A percentile compares a stretch with the other conserved stretches of the same genome.
These are phyloP conservation scores for Buddleja alternifolia DNA, from an alignment of 257 asterid genomes.

Conservation along the genomic window DNA sequence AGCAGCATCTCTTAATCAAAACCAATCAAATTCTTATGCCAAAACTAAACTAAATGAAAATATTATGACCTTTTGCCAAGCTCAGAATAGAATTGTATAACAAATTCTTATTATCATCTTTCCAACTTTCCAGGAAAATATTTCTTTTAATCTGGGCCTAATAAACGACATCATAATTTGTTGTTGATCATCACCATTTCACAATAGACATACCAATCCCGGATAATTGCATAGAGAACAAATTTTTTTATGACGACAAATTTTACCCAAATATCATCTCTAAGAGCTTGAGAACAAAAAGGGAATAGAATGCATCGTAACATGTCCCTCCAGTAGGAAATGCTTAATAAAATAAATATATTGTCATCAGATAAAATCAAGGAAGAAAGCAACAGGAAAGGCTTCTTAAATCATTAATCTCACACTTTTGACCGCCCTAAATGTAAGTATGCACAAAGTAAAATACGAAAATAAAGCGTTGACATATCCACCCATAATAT, in stretches of 20 bases:
- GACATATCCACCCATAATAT: neutral
- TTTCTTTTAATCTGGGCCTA: neutral
- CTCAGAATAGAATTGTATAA: too few species aligned
- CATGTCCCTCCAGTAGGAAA: neutral
- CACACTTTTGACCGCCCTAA: slow-evolving; percentile 11
- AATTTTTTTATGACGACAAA: neutral
- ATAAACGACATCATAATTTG: neutral
- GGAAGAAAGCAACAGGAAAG: neutral
- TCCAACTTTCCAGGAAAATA: neutral
- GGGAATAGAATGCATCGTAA: neutral
- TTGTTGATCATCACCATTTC: neutral
- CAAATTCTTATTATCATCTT: neutral
- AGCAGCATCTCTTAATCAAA: slow-evolving; percentile 11
- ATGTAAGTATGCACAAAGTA: neutral
- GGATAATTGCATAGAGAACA: neutral
- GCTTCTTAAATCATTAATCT: neutral
- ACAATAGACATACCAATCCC: neutral
- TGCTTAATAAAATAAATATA: neutral
- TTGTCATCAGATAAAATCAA: neutral
- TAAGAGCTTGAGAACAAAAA: neutral
- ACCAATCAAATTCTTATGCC: neutral
- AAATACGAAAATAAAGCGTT: neutral
- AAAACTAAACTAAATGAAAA: slow-evolving; percentile 10
- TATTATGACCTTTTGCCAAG: too few species aligned
- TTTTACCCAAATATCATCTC: neutral